Conservation (phyloP, 2,329 filamentous ascomycete genomes). For the Claviceps sp. region DNA sequence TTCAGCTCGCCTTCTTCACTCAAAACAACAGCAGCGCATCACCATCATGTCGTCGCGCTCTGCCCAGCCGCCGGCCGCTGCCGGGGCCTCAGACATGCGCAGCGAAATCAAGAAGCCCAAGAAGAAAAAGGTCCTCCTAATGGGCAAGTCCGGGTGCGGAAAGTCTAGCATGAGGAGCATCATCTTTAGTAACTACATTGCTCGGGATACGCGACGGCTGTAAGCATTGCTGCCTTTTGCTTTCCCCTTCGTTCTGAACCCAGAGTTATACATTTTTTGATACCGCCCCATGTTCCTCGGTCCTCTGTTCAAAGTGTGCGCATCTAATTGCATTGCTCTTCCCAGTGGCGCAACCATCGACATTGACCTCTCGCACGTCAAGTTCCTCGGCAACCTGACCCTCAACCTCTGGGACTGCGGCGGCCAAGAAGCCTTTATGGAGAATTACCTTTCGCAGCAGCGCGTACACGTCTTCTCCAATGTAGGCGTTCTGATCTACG, state of each 20-base stretch:
- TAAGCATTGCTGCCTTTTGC: slow-evolving; percentile 19
- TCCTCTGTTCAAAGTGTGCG: too few relatives aligned
- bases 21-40: not conserved
- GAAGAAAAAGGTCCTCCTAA: slow-evolving; percentile 77
- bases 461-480: slow-evolving; percentile 93
- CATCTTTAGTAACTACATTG: slow-evolving; percentile 98
- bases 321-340: not conserved
- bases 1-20: not conserved
- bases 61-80: not conserved
- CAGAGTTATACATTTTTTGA: too few relatives aligned
- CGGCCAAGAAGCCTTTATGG: slow-evolving; percentile 96
- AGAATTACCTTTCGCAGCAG: slow-evolving; percentile 93
- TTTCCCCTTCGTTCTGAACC: too few relatives aligned
- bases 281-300: too few relatives aligned
- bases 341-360: slow-evolving; percentile 81
- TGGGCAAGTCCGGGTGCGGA: slow-evolving; percentile 94
- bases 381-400: slow-evolving; percentile 94
- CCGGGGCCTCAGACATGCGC: slow-evolving; percentile 21
- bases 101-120: slow-evolving; percentile 53
- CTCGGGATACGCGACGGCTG: slow-evolving; percentile 83
- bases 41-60: slow-evolving; percentile 8
- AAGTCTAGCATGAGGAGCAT: slow-evolving; percentile 98
- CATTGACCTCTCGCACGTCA: slow-evolving; percentile 95
- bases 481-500: slow-evolving; percentile 94
- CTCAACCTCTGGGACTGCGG: slow-evolving; percentile 98